Evolutionary conservation across 2,329 filamentous ascomycete species (phyloP), one percentile per base, ranked within the genome.

Genomic region (Colletotrichum sp.): DNA sequence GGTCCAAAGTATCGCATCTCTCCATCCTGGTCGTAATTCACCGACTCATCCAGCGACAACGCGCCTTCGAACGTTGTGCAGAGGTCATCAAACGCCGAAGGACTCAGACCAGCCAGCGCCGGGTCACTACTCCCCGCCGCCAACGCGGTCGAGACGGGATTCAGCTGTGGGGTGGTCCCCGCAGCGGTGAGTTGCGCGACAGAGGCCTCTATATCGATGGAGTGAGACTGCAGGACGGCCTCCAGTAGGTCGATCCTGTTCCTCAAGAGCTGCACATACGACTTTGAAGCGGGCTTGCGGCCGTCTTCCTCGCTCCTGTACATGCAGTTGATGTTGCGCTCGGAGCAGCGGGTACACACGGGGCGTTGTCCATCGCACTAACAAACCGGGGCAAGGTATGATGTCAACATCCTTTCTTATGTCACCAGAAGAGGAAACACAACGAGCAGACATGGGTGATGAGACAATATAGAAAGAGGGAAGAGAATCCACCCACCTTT

Each of bases 1-100:
- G 82, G 80, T 1, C 84, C 84, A 72, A 85, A 85, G 65, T 84
- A 86, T 3, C 82, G 77, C 62, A 81, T 79, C 66, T 85, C 84
- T 48, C 75, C 79, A 57, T 85, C 83, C 28, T 80, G 80, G 26
- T 85, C 83, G 30, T 83, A 84, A 48, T 84, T 83, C 32, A 84
- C 74, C 8, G 82, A 81, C 52, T 84, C 84, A n/a, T 85, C 84
- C 1, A 84, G 62, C 18, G 81, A 82, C 2, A 85, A 76, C 6
- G 81, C 79, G 1, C 84, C 83, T 52, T 84, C 81, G 64, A 83
- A 81, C 5, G 78, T 79, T 4, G 78, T 67, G 52, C 75, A 77
- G 6, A 68, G 62, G 16, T 68, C 67, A 28, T 75, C 74, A 34
- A 75, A 75, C 1, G 64, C 73, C 5, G 73, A 48, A 3, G 59